phyloP scores from a whole-genome alignment of 208 protist species.

The Crithidia brevicula region DNA sequence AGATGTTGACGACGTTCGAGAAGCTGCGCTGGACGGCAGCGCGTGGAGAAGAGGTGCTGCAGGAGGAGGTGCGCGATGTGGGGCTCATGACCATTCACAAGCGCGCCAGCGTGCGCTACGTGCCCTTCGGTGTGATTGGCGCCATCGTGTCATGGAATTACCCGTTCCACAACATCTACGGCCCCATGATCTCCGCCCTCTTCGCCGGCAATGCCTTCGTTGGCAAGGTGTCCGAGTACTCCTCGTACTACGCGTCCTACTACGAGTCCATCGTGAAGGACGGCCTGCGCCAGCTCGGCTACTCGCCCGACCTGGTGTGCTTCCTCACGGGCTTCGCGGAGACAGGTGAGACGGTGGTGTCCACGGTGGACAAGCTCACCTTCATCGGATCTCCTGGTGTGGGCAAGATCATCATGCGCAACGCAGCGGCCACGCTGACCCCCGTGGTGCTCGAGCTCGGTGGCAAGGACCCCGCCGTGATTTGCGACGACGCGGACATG shows the following conservation, averaged over 20 bases:
- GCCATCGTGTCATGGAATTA: conserved; percentile 96
- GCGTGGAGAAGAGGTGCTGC: conserved; percentile 80
- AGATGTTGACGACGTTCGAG: conserved; percentile 93
- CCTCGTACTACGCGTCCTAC: conserved; percentile 91
- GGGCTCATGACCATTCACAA: conserved; percentile 92
- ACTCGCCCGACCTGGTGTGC: conserved; percentile 90
- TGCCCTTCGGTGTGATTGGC: conserved; percentile 92
- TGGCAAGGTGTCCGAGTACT: conserved; percentile 95
- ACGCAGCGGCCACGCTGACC: conserved; percentile 88
- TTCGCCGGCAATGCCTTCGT: conserved; percentile 96
- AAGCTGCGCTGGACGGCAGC: conserved; percentile 91
- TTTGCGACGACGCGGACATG: conserved; percentile 92
- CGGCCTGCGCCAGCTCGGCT: conserved; percentile 84
- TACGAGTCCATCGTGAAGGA: conserved; percentile 92
- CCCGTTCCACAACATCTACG: conserved; percentile 96
- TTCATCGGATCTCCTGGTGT: conserved; percentile 92
- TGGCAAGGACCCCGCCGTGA: conserved; percentile 95
- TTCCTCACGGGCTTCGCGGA: conserved; percentile 95
- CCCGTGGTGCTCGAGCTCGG: conserved; percentile 96
- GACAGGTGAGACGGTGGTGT: conserved; percentile 89
- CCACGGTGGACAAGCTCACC: conserved; percentile 92
- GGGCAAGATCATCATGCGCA: conserved; percentile 93
- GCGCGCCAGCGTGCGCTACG: conserved; percentile 81
- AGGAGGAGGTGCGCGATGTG: conserved; percentile 83
- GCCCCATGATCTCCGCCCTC: conserved; percentile 94